These are phyloP conservation scores for Entophlyctis luteolus DNA, from an alignment of 192 early-diverging fungal genomes.

Conservation along the genomic window DNA sequence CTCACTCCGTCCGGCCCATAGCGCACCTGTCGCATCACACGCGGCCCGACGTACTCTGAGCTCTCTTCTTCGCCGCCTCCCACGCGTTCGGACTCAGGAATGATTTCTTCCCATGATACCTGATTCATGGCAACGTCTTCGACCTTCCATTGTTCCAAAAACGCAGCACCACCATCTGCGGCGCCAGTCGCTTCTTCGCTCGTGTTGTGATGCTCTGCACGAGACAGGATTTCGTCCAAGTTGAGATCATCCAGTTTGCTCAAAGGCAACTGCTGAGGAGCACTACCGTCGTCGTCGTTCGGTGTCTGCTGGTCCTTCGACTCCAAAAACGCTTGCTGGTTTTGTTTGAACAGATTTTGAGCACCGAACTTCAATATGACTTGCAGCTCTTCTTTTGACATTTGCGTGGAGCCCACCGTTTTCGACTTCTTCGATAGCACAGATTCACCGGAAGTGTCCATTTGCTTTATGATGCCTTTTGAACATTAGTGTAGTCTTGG, in stretches of 20 bases:
- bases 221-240: constrained; percentile 92
- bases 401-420: constrained; percentile 37
- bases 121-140: constrained; percentile 75
- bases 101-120: constrained; percentile 92
- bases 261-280: not conserved
- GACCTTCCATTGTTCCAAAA: constrained; percentile 90
- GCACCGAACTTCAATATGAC: constrained; percentile 98
- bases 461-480: constrained; percentile 86
- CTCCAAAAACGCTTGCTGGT: constrained; percentile 25
- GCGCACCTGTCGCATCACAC: constrained; percentile 15
- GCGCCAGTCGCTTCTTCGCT: constrained; percentile 50
- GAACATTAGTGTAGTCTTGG: not conserved
- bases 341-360: constrained; percentile 88
- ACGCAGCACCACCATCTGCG: constrained; percentile 74
- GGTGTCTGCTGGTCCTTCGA: constrained; percentile 36
- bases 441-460: constrained; percentile 90
- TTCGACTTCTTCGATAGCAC: constrained; percentile 49
- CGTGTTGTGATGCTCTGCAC: constrained; percentile 91
- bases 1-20: constrained; percentile 27
- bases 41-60: constrained; percentile 19
- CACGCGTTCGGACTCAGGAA: constrained; percentile 79
- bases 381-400: constrained; percentile 82
- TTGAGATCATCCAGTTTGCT: constrained; percentile 90
- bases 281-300: constrained; percentile 31
- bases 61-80: constrained; percentile 62